Evolutionary conservation across 208 protist species (phyloP).

Genomic region (Leishmania tarentolae): DNA sequence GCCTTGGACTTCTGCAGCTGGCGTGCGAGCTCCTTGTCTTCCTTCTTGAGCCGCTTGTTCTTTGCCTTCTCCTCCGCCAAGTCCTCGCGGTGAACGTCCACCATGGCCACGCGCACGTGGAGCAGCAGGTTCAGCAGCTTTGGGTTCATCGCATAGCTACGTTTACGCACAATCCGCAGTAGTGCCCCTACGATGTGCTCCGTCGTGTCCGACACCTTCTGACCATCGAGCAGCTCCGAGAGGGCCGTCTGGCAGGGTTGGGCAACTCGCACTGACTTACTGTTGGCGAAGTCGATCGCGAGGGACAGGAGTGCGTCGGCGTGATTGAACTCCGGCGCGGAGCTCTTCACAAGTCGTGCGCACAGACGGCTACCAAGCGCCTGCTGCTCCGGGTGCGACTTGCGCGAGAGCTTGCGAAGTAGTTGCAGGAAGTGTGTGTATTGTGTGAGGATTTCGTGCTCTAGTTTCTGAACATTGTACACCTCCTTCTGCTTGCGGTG

Average conservation of each 20-base stretch:
- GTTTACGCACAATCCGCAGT: conserved; percentile 88
- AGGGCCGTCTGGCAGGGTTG: conserved; percentile 82
- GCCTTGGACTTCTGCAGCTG: conserved; percentile 93
- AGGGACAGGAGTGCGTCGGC: conserved; percentile 78
- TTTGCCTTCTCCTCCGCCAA: conserved; percentile 91
- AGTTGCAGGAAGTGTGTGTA: conserved; percentile 93
- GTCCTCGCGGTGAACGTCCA: conserved; percentile 90
- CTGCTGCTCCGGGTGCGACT: conserved; percentile 91
- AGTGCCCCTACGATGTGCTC: conserved; percentile 82
- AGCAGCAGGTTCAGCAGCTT: conserved; percentile 88
- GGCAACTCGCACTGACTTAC: conserved; percentile 86
- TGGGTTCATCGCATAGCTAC: conserved; percentile 92
- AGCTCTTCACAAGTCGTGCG: conserved; percentile 72
- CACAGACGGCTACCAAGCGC: conserved; percentile 91
- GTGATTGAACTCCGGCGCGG: conserved; percentile 90
- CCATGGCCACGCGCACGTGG: conserved; percentile 92
- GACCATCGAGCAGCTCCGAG: conserved; percentile 77
- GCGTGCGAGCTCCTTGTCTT: conserved; percentile 91
- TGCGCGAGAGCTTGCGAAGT: conserved; percentile 82
- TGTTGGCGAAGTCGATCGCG: conserved; percentile 87
- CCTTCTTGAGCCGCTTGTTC: conserved; percentile 89
- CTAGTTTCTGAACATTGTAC: conserved; percentile 88
- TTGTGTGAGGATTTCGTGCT: conserved; percentile 90
- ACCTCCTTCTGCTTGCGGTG: conserved; percentile 91
- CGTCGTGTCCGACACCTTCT: conserved; percentile 87